A percentile compares a stretch with the other conserved stretches of the same genome.
phyloP scores from a whole-genome alignment of 177 flowering plant species.

The Vitis hybrid region DNA sequence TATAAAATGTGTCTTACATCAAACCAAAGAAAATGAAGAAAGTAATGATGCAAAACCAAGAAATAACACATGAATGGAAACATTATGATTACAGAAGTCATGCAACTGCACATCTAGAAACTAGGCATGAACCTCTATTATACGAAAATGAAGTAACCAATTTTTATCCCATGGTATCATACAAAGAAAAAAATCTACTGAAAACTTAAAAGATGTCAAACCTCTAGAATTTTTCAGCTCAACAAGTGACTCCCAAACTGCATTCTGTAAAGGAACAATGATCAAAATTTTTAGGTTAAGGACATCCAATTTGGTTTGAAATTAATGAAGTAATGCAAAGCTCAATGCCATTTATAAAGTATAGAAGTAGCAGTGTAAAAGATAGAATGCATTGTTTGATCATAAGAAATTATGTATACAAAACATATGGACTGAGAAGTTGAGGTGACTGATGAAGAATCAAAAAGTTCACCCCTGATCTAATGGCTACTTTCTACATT shows the following conservation, averaged over 20 bases:
- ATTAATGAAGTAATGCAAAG: not conserved
- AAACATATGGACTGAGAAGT: too few relatives aligned
- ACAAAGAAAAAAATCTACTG: not conserved
- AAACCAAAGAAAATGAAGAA: not conserved
- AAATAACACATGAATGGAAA: not conserved
- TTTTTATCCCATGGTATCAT: not conserved
- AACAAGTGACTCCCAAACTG: conserved; percentile 42
- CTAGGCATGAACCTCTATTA: not conserved
- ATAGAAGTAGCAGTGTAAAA: too few relatives aligned
- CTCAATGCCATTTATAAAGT: not conserved
- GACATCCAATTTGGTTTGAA: not conserved
- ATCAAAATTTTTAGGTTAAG: not conserved
- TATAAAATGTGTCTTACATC: not conserved
- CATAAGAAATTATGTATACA: too few relatives aligned
- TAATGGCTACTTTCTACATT: too few relatives aligned
- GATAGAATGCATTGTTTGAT: too few relatives aligned
- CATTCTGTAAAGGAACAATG: conserved; percentile 34
- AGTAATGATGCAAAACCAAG: not conserved
- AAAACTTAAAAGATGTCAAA: conserved; percentile 33
- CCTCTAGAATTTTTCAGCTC: conserved; percentile 23
- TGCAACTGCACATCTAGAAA: not conserved
- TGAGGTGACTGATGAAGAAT: too few relatives aligned
- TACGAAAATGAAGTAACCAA: not conserved
- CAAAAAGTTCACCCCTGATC: too few relatives aligned
- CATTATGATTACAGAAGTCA: not conserved